These are phyloP conservation scores for Catharanthus roseus DNA, from an alignment of 257 asterid genomes.

Conservation along the genomic window DNA sequence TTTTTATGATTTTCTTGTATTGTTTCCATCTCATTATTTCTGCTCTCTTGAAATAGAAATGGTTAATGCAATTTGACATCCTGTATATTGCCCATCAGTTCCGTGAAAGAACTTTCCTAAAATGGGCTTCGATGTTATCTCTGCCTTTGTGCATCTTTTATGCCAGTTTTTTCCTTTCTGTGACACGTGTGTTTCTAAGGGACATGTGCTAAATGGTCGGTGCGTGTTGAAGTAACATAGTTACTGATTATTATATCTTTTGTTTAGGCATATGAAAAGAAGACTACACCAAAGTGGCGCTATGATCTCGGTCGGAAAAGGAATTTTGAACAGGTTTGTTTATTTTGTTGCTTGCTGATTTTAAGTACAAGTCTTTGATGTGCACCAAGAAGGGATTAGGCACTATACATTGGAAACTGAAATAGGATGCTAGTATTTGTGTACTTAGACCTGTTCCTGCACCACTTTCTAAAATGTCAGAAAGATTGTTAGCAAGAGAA, in stretches of 20 bases:
- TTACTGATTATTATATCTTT: conserved; percentile 14
- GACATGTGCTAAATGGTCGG: background rate
- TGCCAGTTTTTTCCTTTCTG: background rate
- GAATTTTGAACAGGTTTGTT: conserved; percentile 55
- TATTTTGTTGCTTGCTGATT: background rate
- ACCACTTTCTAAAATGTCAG: background rate
- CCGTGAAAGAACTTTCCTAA: background rate
- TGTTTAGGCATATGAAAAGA: conserved; percentile 91
- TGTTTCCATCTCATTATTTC: background rate
- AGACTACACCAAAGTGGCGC: conserved; percentile 82
- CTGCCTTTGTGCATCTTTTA: too few species aligned
- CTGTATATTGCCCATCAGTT: background rate
- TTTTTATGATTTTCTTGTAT: background rate
- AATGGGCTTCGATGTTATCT: background rate
- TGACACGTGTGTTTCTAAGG: background rate
- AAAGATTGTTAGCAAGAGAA: background rate
- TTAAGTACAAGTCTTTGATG: background rate
- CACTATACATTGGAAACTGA: background rate
- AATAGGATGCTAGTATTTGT: background rate
- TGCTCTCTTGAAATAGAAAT: background rate
- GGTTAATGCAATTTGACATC: background rate
- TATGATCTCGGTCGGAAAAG: conserved; percentile 92
- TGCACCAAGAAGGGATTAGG: background rate
- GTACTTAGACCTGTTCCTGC: background rate
- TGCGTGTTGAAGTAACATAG: background rate